Conservation (phyloP, 345 rosid genomes). For the Odontarrhena argentea region DNA sequence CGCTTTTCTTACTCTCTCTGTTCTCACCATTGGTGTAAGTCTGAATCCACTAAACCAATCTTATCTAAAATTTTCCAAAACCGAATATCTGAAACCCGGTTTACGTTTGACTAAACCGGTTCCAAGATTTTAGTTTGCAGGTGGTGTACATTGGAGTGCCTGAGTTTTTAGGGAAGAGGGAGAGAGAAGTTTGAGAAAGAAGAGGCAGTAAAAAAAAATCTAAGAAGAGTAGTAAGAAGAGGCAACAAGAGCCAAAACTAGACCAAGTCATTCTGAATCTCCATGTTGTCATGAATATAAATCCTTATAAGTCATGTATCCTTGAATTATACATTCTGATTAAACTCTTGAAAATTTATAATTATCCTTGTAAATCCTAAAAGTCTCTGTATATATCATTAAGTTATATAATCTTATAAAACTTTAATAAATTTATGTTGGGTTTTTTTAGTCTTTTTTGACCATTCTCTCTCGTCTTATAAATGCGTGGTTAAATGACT, state of each 20-base stretch:
- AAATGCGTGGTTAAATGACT: constrained; percentile 10
- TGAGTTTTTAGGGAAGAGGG: constrained; percentile 70
- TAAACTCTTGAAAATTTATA: no score
- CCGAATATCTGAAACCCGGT: no score
- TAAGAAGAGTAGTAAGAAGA: constrained; percentile 63
- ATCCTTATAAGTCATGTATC: no score
- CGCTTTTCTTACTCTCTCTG: constrained; percentile 61
- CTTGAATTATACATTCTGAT: no score
- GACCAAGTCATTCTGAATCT: no score
- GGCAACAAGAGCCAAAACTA: constrained; percentile 51
- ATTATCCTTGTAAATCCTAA: no score
- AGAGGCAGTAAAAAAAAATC: constrained; percentile 56
- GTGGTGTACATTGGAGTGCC: constrained; percentile 70
- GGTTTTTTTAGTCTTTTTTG: neutral
- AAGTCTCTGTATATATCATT: no score
- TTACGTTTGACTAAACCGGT: constrained; percentile 11
- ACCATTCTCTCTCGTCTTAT: constrained; percentile 13
- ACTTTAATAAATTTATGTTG: neutral
- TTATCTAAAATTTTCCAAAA: constrained; percentile 20
- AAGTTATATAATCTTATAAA: no score
- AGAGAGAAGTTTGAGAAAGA: constrained; percentile 74
- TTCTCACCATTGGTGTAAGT: constrained; percentile 85
- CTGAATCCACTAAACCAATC: no score
- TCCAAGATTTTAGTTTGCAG: constrained; percentile 42
- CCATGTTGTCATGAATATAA: no score